These are phyloP conservation scores for Guadua angustifolia DNA, from an alignment of 176 grass and related monocot species.

Conservation along the genomic window DNA sequence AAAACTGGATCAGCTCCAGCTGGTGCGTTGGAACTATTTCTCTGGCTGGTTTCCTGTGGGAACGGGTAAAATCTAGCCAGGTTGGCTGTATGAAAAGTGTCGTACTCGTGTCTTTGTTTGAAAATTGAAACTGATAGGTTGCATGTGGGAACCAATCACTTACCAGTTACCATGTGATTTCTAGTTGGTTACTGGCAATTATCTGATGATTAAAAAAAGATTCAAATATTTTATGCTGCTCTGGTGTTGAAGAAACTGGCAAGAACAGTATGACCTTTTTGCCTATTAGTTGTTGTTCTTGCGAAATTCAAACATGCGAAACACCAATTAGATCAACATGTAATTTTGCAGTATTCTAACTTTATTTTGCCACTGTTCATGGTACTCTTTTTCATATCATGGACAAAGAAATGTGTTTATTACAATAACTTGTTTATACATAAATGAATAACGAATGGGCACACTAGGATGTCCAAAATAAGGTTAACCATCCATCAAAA, in stretches of 20 bases:
- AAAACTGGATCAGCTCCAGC: conserved; percentile 11
- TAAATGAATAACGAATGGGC: conserved; percentile 5
- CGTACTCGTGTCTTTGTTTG: not conserved
- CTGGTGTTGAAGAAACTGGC: not conserved
- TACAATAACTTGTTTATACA: not conserved
- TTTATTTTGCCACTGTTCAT: not conserved
- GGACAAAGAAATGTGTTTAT: not conserved
- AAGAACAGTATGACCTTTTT: not conserved
- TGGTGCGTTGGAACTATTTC: conserved; percentile 2
- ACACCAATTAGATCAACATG: conserved; percentile 14
- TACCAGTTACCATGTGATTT: not conserved
- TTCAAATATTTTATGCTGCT: not conserved
- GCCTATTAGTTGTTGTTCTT: not conserved
- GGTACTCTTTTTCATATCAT: not conserved
- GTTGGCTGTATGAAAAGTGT: conserved; percentile 3
- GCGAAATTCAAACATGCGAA: not conserved
- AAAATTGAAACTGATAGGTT: conserved; percentile 1
- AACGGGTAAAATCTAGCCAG: not conserved
- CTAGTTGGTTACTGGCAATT: not conserved
- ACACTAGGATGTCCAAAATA: not conserved
- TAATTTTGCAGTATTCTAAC: not conserved
- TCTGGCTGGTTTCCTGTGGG: not conserved
- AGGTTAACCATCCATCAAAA: conserved; percentile 10
- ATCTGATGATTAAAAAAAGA: not conserved
- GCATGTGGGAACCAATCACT: not conserved